These are phyloP conservation scores for Dryas octopetala DNA, from an alignment of 306 rosid genomes.

Conservation along the genomic window DNA sequence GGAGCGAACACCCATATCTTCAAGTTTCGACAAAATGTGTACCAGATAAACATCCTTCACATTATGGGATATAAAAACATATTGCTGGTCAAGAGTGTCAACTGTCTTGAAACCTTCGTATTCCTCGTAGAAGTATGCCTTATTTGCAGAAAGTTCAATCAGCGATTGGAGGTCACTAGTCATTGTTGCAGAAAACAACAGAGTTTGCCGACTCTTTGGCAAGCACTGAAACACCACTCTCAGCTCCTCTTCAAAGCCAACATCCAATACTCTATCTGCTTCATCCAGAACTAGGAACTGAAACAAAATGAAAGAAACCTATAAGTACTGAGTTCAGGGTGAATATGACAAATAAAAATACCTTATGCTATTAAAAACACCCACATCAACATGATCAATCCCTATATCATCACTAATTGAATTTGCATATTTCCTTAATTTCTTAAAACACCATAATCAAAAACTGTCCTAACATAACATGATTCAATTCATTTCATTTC, in stretches of 20 bases:
- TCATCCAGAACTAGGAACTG: conserved; percentile 92
- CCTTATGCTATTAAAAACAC: conserved; percentile 2
- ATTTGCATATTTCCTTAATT: neutral
- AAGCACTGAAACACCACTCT: conserved; percentile 68
- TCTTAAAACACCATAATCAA: too few relatives aligned
- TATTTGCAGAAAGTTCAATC: conserved; percentile 63
- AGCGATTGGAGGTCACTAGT: conserved; percentile 64
- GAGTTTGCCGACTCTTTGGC: conserved; percentile 77
- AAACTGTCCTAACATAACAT: neutral
- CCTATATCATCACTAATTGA: neutral
- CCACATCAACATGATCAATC: neutral
- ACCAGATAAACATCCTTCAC: conserved; percentile 81
- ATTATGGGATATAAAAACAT: conserved; percentile 56
- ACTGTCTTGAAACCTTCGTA: conserved; percentile 88
- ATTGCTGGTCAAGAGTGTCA: conserved; percentile 69
- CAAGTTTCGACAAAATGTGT: conserved; percentile 69
- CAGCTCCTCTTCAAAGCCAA: conserved; percentile 80
- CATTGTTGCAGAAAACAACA: conserved; percentile 83
- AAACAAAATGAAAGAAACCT: conserved; percentile 17
- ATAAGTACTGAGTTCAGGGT: neutral
- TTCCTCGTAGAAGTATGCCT: conserved; percentile 69
- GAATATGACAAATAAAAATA: neutral
- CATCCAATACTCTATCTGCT: conserved; percentile 88
- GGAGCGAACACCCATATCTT: conserved; percentile 70
- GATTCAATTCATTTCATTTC: neutral